These are phyloP conservation scores for Geotrichum siamense DNA, from an alignment of 1,139 yeast species.

Conservation along the genomic window DNA sequence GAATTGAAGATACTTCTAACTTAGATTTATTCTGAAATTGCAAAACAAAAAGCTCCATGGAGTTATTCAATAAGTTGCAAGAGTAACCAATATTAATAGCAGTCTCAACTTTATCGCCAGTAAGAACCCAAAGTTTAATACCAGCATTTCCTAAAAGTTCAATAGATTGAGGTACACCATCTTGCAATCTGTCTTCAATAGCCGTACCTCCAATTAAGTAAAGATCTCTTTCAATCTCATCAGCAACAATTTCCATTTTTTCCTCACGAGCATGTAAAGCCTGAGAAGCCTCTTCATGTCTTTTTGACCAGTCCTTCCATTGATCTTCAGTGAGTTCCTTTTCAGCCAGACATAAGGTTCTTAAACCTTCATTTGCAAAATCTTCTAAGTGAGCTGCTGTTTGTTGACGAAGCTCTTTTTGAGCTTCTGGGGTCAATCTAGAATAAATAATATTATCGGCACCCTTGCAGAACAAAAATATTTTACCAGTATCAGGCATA, in stretches of 20 bases:
- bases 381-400: conserved; percentile 86
- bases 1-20: conserved; percentile 47
- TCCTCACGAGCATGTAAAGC: conserved; percentile 73
- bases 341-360: conserved; percentile 90
- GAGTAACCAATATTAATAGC: conserved; percentile 97
- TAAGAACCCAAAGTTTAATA: conserved; percentile 90
- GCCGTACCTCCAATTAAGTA: conserved; percentile 90
- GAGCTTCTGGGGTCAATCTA: conserved; percentile 52
- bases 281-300: conserved; percentile 66
- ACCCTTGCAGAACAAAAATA: conserved; percentile 72
- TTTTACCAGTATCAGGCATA: conserved; percentile 45
- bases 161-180: conserved; percentile 93
- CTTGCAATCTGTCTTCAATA: conserved; percentile 90
- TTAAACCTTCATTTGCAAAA: conserved; percentile 92
- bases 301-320: conserved; percentile 59
- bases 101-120: conserved; percentile 97
- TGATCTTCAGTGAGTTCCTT: conserved; percentile 56
- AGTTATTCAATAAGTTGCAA: conserved; percentile 78
- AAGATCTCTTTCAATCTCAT: conserved; percentile 68
- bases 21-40: conserved; percentile 40
- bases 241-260: conserved; percentile 68
- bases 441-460: conserved; percentile 89
- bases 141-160: conserved; percentile 82
- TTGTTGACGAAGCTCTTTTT: conserved; percentile 48
- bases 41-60: conserved; percentile 78